These are phyloP conservation scores for Cadophora malorum DNA, from an alignment of 2,329 filamentous ascomycete species.

Conservation along the genomic window DNA sequence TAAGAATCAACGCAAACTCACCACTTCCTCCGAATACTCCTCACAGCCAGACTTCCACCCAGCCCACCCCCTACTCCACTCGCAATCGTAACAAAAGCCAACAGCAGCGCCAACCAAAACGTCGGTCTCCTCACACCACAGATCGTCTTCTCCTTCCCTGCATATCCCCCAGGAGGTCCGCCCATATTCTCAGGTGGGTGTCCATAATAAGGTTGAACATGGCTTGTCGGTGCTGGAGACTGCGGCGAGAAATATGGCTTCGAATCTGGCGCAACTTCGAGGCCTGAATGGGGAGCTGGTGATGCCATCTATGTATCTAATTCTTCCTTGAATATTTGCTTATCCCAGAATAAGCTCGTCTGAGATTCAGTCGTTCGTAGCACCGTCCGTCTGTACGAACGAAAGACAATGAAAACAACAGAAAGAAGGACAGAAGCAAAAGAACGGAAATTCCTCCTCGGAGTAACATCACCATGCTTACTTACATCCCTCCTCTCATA, in stretches of 20 bases:
- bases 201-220: not conserved
- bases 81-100: conserved; percentile 10
- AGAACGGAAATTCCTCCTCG: not conserved
- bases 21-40: conserved; percentile 5
- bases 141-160: conserved; percentile 10
- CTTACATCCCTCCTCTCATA: no score
- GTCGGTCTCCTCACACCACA: conserved; percentile 17
- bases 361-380: not conserved
- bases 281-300: not conserved
- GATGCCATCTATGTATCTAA: not conserved
- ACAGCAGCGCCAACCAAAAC: conserved; percentile 14
- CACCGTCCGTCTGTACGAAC: not conserved
- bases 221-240: not conserved
- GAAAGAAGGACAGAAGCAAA: not conserved
- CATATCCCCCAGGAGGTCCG: not conserved
- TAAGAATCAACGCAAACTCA: not conserved
- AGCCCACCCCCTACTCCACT: conserved; percentile 15
- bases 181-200: not conserved
- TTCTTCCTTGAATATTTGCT: not conserved
- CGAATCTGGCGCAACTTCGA: conserved; percentile 8
- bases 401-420: not conserved
- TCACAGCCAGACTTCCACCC: conserved; percentile 12
- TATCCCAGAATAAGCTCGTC: no score
- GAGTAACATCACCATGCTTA: not conserved
- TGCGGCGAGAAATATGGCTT: not conserved